Conservation (phyloP, 2,329 filamentous ascomycete species). For the Ascochyta pisi region DNA sequence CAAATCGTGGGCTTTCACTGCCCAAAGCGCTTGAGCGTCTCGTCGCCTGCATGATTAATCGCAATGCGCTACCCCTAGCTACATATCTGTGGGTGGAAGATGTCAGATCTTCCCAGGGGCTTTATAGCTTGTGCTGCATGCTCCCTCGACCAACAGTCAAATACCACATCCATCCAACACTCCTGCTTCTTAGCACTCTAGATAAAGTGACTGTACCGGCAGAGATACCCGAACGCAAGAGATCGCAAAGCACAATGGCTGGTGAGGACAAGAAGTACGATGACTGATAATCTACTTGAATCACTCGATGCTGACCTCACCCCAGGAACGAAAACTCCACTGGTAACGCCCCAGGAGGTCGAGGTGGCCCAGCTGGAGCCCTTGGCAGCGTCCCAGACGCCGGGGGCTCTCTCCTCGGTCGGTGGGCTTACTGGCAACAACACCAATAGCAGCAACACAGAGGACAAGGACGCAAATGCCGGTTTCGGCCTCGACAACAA, state of each 20-base stretch:
- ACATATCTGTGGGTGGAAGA: background rate
- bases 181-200: background rate
- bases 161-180: background rate
- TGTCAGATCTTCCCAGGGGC: background rate
- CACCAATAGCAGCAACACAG: slow-evolving; percentile 5
- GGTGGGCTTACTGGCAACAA: background rate
- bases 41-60: background rate
- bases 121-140: slow-evolving; percentile 2
- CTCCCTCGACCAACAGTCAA: background rate
- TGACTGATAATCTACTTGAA: background rate
- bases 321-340: background rate
- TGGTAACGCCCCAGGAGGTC: slow-evolving; percentile 10
- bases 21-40: background rate
- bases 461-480: slow-evolving; percentile 8
- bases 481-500: slow-evolving; percentile 32
- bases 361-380: slow-evolving; percentile 7
- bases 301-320: background rate
- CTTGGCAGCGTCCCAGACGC: slow-evolving; percentile 17
- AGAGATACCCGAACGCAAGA: background rate
- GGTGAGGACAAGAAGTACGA: slow-evolving; percentile 12
- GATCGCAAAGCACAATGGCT: slow-evolving; percentile 8
- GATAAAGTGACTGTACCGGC: slow-evolving; percentile 8
- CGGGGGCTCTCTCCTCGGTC: slow-evolving; percentile 12
- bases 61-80: slow-evolving; percentile 7
- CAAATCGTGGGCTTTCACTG: slow-evolving; percentile 7